Evolutionary conservation across 129 eudicot species (phyloP), one percentile per base, ranked within the genome.

Genomic region (Centella asiatica): DNA sequence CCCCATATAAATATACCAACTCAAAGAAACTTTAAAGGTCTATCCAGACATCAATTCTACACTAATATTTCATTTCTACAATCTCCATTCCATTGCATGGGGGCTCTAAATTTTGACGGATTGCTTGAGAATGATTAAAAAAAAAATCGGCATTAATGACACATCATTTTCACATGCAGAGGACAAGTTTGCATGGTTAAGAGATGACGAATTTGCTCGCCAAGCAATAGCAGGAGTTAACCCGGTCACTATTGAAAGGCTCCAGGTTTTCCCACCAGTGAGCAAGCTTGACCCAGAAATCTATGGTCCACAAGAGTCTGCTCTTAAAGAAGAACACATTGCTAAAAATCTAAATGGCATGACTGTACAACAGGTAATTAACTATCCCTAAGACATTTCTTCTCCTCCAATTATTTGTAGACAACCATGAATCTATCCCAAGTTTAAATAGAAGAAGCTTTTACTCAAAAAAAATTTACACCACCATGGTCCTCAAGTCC

Each of bases 141-240:
- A 63, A 6, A 9, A 4, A 60, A 5, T 19, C 23, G 13, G 17
- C 34, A 27, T 22, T 40, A 34, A 46, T 58, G 20, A 34, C 63
- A 33, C 24, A 5, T 58, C 46, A 34, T 68, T 4, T 37, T 28
- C 15, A 57, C 39, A 5, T 66, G 50, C 80, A 92, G 98, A 78
- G 95, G 99, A 93, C 75, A 88, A 72, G 65, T 78, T 78, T 47
- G 95, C 96, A 25, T 93, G 99, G 96, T 42, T 93, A 62, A 65
- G 99, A 40, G 99, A 93, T 45, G 99, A 93, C 55, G 99, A 93
- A 83, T 93, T 93, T 78, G 96, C 87, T 11, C 82, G 99, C 22
- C 95, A 93, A 75, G 73, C 87, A 59, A 60, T 93, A 53, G 96
- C 99, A 3, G 99, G 99, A 55, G 87, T 93, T 32, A 93, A 93